phyloP scores from a whole-genome alignment of 495 filamentous ascomycete species.

The Sphaerosporella brunnea region DNA sequence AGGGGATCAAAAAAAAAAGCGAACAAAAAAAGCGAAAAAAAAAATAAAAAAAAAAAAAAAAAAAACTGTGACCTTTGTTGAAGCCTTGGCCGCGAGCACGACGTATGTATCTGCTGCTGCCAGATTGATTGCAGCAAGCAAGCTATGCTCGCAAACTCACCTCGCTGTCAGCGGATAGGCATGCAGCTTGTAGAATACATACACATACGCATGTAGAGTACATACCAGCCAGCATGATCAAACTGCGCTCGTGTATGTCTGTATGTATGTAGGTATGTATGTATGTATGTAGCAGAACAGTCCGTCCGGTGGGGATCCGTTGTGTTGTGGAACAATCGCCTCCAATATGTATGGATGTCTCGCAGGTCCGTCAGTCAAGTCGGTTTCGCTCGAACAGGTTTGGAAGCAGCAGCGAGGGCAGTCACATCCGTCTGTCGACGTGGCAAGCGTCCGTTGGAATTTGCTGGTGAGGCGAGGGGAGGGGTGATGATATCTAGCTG shows the following conservation, averaged over 20 bases:
- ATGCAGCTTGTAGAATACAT: background rate
- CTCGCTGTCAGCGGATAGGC: background rate
- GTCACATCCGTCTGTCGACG: constrained; percentile 15
- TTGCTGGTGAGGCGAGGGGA: background rate
- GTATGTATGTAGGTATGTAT: no score
- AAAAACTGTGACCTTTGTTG: background rate
- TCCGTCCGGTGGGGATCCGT: no score
- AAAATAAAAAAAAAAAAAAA: background rate
- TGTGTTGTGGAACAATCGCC: no score
- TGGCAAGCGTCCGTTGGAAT: constrained; percentile 24
- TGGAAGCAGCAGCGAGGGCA: background rate
- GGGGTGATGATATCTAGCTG: no score
- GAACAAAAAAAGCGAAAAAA: background rate
- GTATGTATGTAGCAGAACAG: no score
- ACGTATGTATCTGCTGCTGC: no score
- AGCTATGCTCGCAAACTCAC: no score
- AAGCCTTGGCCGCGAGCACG: no score
- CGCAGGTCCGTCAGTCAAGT: no score
- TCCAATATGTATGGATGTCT: no score
- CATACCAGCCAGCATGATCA: constrained; percentile 5
- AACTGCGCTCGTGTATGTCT: no score
- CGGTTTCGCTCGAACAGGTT: background rate
- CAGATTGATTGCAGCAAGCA: background rate
- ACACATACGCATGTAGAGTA: background rate
- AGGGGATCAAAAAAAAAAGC: background rate